Percentiles rank a stretch among this genome's conserved stretches.
phyloP scores from a whole-genome alignment of 768 basidiomycete species.

The Pisolithus marmoratus region DNA sequence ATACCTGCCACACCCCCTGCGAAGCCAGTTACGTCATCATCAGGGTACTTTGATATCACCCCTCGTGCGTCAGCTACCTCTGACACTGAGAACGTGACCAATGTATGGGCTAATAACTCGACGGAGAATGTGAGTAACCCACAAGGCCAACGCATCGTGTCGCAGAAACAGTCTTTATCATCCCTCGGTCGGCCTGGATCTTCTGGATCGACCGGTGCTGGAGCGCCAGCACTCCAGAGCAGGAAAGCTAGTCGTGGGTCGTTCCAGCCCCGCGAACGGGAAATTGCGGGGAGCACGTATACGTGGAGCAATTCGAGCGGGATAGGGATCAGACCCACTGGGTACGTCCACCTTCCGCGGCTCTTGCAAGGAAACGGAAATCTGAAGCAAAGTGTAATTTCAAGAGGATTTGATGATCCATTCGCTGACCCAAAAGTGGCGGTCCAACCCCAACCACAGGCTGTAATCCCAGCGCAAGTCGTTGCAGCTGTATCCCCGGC shows the following conservation, averaged over 20 bases:
- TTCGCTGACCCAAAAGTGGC: slow-evolving; percentile 20
- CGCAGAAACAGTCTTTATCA: slow-evolving; percentile 18
- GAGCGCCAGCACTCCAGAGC: slow-evolving; percentile 13
- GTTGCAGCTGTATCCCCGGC: slow-evolving; percentile 17
- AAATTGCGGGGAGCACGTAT: slow-evolving; percentile 26
- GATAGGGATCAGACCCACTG: slow-evolving; percentile 14
- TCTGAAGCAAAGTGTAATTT: background rate
- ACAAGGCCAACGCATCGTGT: slow-evolving; percentile 13
- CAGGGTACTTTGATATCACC: slow-evolving; percentile 21
- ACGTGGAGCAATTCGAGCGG: slow-evolving; percentile 26
- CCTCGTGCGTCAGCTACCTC: slow-evolving; percentile 20
- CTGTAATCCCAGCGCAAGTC: slow-evolving; percentile 5
- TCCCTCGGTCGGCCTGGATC: slow-evolving; percentile 20
- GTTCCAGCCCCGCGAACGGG: slow-evolving; percentile 21
- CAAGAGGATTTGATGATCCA: slow-evolving; percentile 20
- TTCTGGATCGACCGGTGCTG: slow-evolving; percentile 21
- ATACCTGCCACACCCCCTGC: slow-evolving; percentile 13
- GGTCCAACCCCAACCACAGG: background rate
- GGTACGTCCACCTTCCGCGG: slow-evolving; percentile 15
- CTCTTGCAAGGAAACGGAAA: background rate
- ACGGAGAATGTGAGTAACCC: slow-evolving; percentile 12
- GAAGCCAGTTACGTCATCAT: background rate
- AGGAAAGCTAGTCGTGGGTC: slow-evolving; percentile 20
- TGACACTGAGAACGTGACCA: slow-evolving; percentile 17
- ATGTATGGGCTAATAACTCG: slow-evolving; percentile 27